Evolutionary conservation across 257 asterid genomes (phyloP).

Genomic region (Linderniella brevidens): DNA sequence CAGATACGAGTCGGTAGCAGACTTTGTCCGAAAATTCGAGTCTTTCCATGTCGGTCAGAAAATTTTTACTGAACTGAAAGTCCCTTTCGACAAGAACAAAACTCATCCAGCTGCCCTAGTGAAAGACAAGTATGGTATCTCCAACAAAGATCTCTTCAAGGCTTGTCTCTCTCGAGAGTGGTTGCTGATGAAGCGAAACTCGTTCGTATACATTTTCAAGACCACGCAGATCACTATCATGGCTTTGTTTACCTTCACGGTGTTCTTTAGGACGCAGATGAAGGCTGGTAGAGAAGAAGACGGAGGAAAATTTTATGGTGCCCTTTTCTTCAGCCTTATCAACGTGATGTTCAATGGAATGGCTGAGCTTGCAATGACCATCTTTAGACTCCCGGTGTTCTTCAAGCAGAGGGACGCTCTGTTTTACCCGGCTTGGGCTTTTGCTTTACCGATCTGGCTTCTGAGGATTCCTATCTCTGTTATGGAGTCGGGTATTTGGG

Average conservation of each 20-base stretch:
- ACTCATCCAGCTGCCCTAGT: slow-evolving; percentile 58
- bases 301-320: slow-evolving; percentile 49
- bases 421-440: slow-evolving; percentile 64
- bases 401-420: slow-evolving; percentile 53
- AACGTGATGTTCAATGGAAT: slow-evolving; percentile 64
- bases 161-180: slow-evolving; percentile 55
- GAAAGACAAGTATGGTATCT: slow-evolving; percentile 40
- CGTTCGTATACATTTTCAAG: slow-evolving; percentile 51
- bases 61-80: slow-evolving; percentile 26
- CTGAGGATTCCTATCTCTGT: slow-evolving; percentile 44
- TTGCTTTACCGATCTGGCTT: slow-evolving; percentile 59
- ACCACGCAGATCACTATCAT: slow-evolving; percentile 48
- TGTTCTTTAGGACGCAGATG: slow-evolving; percentile 56
- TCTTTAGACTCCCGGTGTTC: slow-evolving; percentile 53
- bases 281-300: slow-evolving; percentile 34
- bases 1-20: slow-evolving; percentile 33
- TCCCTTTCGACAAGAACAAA: slow-evolving; percentile 34
- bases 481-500: slow-evolving; percentile 52
- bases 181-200: slow-evolving; percentile 49
- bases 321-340: slow-evolving; percentile 50
- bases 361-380: slow-evolving; percentile 62
- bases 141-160: slow-evolving; percentile 44
- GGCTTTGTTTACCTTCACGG: slow-evolving; percentile 58
- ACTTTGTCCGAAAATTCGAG: slow-evolving; percentile 26
- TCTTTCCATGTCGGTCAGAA: slow-evolving; percentile 25